These are phyloP conservation scores for Periconia sp. DNA, from an alignment of 2,329 filamentous ascomycete species.

Conservation along the genomic window DNA sequence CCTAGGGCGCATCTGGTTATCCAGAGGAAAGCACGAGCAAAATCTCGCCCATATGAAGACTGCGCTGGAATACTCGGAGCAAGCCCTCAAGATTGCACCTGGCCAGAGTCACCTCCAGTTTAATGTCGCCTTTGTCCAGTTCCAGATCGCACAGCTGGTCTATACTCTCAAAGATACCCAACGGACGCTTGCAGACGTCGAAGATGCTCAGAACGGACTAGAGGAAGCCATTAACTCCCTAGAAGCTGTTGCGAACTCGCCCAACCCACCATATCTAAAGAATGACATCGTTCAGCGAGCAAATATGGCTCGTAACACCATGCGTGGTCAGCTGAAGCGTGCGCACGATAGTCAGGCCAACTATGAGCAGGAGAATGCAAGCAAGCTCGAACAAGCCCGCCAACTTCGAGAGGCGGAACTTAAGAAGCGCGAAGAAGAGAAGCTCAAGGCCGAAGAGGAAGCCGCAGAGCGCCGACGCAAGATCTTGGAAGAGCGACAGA, in stretches of 20 bases:
- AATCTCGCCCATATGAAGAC: slow-evolving; percentile 67
- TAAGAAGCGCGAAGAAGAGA: slow-evolving; percentile 76
- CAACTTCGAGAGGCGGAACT: slow-evolving; percentile 82
- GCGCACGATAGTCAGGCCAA: slow-evolving; percentile 83
- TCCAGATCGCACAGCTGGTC: slow-evolving; percentile 85
- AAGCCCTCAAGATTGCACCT: slow-evolving; percentile 77
- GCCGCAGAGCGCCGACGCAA: slow-evolving; percentile 78
- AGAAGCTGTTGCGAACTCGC: slow-evolving; percentile 63
- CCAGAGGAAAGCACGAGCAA: slow-evolving; percentile 75
- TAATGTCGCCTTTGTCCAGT: slow-evolving; percentile 97
- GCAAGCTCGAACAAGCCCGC: slow-evolving; percentile 81
- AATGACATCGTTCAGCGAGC: slow-evolving; percentile 92
- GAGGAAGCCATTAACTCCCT: slow-evolving; percentile 82
- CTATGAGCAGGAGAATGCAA: slow-evolving; percentile 91
- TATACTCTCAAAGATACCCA: slow-evolving; percentile 76
- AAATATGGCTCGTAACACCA: slow-evolving; percentile 96
- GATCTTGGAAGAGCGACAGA: slow-evolving; percentile 84
- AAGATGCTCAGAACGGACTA: slow-evolving; percentile 79
- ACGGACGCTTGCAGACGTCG: slow-evolving; percentile 78
- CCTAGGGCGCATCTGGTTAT: slow-evolving; percentile 84
- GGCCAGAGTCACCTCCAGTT: slow-evolving; percentile 93
- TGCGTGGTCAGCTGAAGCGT: slow-evolving; percentile 88
- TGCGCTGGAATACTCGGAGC: slow-evolving; percentile 67
- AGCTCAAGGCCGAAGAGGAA: slow-evolving; percentile 68
- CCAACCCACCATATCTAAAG: slow-evolving; percentile 83